Conservation (phyloP, 163 green algal species). For the Prototheca wickerhamii region DNA sequence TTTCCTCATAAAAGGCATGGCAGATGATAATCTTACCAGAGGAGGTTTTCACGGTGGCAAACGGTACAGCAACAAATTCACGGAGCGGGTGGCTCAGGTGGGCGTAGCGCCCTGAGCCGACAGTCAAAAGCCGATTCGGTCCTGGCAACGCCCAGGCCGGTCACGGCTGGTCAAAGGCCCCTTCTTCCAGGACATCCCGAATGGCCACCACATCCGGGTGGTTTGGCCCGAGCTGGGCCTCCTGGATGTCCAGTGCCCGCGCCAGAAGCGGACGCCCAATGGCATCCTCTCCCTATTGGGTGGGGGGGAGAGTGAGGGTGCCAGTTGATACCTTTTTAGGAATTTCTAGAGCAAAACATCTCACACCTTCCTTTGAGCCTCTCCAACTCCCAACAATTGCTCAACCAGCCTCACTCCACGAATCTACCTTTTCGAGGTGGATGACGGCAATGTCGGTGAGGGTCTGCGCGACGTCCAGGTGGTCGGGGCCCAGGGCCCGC, state of each 20-base stretch:
- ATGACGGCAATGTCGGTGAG: slow-evolving; percentile 87
- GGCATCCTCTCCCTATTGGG: slow-evolving; percentile 56
- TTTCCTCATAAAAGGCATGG: too few relatives aligned
- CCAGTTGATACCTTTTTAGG: too few relatives aligned
- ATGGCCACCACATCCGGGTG: slow-evolving; percentile 89
- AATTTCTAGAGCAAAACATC: too few relatives aligned
- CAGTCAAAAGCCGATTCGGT: too few relatives aligned
- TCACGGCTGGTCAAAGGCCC: too few relatives aligned
- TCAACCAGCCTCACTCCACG: not conserved
- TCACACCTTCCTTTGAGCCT: too few relatives aligned
- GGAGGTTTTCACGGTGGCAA: too few relatives aligned
- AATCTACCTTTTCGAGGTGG: slow-evolving; percentile 60
- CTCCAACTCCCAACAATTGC: not conserved
- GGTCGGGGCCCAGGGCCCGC: slow-evolving; percentile 43
- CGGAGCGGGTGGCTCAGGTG: too few relatives aligned
- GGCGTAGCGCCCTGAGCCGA: too few relatives aligned
- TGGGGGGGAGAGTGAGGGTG: not conserved
- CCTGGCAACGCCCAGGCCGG: too few relatives aligned
- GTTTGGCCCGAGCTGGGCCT: slow-evolving; percentile 65
- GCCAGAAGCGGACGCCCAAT: slow-evolving; percentile 72
- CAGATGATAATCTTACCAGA: too few relatives aligned
- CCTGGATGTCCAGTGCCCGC: slow-evolving; percentile 75
- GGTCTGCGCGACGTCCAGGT: slow-evolving; percentile 74
- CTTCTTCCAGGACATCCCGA: slow-evolving; percentile 73
- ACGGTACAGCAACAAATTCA: too few relatives aligned